These are phyloP conservation scores for Roridomyces roridus DNA, from an alignment of 768 basidiomycete species.

Conservation along the genomic window DNA sequence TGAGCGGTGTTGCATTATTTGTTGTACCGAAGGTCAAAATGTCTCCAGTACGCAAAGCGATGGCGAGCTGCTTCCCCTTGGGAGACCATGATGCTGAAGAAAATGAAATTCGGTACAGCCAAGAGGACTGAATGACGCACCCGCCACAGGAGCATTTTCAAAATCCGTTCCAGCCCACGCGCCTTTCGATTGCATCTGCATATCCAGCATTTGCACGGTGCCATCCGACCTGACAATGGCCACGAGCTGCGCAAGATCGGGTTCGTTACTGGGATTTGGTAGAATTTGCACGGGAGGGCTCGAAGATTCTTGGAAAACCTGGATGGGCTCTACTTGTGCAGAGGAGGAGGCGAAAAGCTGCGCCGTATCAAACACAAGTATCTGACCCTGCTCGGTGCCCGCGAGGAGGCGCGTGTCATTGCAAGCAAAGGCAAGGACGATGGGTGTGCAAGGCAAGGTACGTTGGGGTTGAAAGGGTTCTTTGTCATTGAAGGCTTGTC, in stretches of 20 bases:
- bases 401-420: constrained; percentile 68
- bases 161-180: constrained; percentile 58
- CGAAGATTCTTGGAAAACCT: constrained; percentile 52
- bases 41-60: constrained; percentile 74
- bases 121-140: constrained; percentile 45
- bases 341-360: constrained; percentile 55
- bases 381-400: constrained; percentile 61
- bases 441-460: constrained; percentile 54
- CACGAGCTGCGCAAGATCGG: constrained; percentile 58
- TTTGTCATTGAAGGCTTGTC: constrained; percentile 53
- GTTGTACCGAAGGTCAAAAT: constrained; percentile 70
- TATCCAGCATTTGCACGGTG: constrained; percentile 66
- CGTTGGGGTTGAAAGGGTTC: constrained; percentile 59
- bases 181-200: constrained; percentile 57
- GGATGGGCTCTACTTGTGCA: constrained; percentile 44
- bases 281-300: constrained; percentile 58
- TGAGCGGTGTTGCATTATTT: constrained; percentile 59
- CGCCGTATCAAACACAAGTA: constrained; percentile 65
- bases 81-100: constrained; percentile 81
- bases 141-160: constrained; percentile 59
- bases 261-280: constrained; percentile 67
- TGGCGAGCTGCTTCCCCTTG: constrained; percentile 83
- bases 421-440: constrained; percentile 59
- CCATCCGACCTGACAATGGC: constrained; percentile 59
- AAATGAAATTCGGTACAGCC: constrained; percentile 3